A percentile compares a stretch with the other conserved stretches of the same genome.
These are phyloP conservation scores for Ascochyta pisi DNA, from an alignment of 2,329 filamentous ascomycete species.

Conservation along the genomic window DNA sequence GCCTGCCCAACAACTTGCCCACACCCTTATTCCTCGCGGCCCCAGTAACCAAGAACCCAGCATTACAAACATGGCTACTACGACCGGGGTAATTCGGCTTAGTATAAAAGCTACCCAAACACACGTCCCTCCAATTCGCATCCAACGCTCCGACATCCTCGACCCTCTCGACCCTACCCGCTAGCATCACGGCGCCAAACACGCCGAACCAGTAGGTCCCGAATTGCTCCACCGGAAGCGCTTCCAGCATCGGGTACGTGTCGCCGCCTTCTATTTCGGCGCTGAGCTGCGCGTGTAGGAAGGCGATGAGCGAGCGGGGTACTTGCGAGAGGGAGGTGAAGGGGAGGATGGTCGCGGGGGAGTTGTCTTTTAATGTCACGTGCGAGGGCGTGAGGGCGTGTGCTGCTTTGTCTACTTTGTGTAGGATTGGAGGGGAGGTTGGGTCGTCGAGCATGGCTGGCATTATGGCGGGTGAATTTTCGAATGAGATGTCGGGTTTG, in stretches of 20 bases:
- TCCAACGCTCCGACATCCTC: slow-evolving; percentile 49
- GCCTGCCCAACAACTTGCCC: slow-evolving; percentile 52
- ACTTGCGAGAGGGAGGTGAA: slow-evolving; percentile 75
- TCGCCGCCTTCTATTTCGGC: slow-evolving; percentile 87
- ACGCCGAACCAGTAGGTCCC: slow-evolving; percentile 85
- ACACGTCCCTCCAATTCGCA: slow-evolving; percentile 71
- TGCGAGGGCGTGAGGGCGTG: slow-evolving; percentile 72
- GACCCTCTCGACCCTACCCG: slow-evolving; percentile 67
- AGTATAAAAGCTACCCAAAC: slow-evolving; percentile 79
- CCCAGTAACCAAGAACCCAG: slow-evolving; percentile 51
- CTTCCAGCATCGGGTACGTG: slow-evolving; percentile 83
- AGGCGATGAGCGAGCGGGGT: slow-evolving; percentile 71
- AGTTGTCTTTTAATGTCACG: slow-evolving; percentile 77
- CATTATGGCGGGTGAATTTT: not conserved
- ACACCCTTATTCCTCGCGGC: slow-evolving; percentile 50
- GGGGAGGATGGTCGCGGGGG: slow-evolving; percentile 78
- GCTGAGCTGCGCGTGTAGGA: slow-evolving; percentile 80
- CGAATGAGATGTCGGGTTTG: no score
- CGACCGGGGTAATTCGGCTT: slow-evolving; percentile 88
- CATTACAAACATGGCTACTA: slow-evolving; percentile 81
- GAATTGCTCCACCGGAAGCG: slow-evolving; percentile 74
- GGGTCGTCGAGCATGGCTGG: slow-evolving; percentile 18
- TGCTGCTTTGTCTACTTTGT: slow-evolving; percentile 64
- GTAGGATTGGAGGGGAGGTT: slow-evolving; percentile 68
- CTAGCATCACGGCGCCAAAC: slow-evolving; percentile 83